Conservation (phyloP, 805 yeast genomes). For the Yueomyces sinensis region DNA sequence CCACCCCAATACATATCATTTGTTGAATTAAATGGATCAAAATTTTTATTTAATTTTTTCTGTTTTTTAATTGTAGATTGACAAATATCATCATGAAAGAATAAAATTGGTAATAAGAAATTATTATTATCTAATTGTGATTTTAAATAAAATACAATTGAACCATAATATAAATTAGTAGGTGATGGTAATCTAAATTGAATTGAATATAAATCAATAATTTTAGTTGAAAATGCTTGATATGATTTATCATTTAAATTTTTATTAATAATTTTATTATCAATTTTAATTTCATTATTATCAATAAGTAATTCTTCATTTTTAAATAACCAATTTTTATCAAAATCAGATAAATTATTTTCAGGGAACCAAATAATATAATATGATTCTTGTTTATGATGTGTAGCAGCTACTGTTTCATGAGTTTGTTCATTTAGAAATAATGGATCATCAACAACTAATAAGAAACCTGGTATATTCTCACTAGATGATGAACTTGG, state of each 20-base stretch:
- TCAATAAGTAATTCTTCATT: constrained; percentile 25
- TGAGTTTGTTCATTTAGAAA: no score
- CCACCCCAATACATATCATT: constrained; percentile 84
- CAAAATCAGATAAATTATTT: constrained; percentile 5
- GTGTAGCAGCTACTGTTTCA: no score
- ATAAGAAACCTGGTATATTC: constrained; percentile 67
- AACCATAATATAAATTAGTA: constrained; percentile 86
- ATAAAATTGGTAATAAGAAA: constrained; percentile 68
- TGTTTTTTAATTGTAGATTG: constrained; percentile 59
- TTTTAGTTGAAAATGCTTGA: constrained; percentile 54
- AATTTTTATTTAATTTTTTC: constrained; percentile 43
- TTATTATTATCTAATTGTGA: constrained; percentile 32
- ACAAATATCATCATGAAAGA: constrained; percentile 84
- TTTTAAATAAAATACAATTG: constrained; percentile 59
- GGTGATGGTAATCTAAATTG: constrained; percentile 71
- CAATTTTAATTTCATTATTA: constrained; percentile 1
- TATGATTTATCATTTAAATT: constrained; percentile 23
- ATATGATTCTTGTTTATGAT: constrained; percentile 31
- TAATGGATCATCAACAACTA: constrained; percentile 40
- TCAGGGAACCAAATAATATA: constrained; percentile 17
- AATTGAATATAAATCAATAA: constrained; percentile 54
- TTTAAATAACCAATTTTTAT: constrained; percentile 8
- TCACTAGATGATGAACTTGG: constrained; percentile 63
- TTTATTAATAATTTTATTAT: constrained; percentile 3
- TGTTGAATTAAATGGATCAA: constrained; percentile 57